Conservation (phyloP, 2,329 filamentous ascomycete species). For the Arthrobotrys conoides region DNA sequence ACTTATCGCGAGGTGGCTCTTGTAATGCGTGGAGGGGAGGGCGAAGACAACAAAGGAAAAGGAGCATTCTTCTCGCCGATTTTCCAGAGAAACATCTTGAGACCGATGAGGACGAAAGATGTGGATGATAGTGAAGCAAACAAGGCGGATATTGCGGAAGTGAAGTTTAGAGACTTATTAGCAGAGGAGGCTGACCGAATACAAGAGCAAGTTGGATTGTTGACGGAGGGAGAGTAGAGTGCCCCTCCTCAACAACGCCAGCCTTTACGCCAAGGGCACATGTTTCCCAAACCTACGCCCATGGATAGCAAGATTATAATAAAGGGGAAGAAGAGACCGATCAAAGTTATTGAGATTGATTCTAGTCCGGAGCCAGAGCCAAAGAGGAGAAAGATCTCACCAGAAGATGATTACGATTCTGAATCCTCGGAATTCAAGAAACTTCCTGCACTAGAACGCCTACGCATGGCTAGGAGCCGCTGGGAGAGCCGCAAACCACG, state of each 20-base stretch:
- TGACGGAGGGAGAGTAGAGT: conserved; percentile 56
- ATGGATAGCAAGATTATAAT: neutral
- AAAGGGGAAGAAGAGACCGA: neutral
- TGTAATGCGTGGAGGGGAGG: conserved; percentile 73
- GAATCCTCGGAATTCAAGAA: neutral
- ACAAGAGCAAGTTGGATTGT: conserved; percentile 54
- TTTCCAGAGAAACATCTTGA: conserved; percentile 58
- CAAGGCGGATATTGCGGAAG: conserved; percentile 58
- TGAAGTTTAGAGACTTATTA: conserved; percentile 57
- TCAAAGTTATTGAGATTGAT: neutral
- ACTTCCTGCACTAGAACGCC: neutral
- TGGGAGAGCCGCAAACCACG: neutral
- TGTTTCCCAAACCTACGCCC: neutral
- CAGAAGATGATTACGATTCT: neutral
- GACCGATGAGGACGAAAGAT: conserved; percentile 57
- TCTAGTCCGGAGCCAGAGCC: neutral
- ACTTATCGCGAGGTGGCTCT: conserved; percentile 68
- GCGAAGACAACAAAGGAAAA: conserved; percentile 73
- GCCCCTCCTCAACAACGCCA: neutral
- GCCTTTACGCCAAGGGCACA: neutral
- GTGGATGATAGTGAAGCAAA: conserved; percentile 58
- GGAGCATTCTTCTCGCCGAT: conserved; percentile 79
- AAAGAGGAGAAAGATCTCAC: neutral
- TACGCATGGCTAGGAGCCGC: neutral
- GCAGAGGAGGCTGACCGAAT: conserved; percentile 54